A percentile compares a stretch with the other conserved stretches of the same genome.
Conservation (phyloP, 2,329 filamentous ascomycete species). For the Fusarium graminum region DNA sequence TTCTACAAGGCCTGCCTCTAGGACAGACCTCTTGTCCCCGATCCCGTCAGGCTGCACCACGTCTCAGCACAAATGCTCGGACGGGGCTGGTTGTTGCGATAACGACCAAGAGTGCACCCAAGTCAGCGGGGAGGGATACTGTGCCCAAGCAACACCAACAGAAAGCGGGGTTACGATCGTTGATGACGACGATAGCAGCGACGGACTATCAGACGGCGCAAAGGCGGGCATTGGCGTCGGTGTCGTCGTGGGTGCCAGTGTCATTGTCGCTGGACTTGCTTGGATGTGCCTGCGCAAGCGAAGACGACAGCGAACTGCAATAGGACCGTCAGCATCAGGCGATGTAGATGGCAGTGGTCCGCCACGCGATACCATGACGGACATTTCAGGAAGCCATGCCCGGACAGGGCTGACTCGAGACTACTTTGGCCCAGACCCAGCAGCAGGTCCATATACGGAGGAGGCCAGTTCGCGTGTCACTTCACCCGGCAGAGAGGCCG, state of each 20-base stretch:
- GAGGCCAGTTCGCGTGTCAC: constrained; percentile 48
- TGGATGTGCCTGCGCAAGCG: constrained; percentile 63
- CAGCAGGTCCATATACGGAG: constrained; percentile 62
- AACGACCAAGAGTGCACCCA: constrained; percentile 59
- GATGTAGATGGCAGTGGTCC: constrained; percentile 36
- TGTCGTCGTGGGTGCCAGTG: constrained; percentile 59
- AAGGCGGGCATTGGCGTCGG: constrained; percentile 70
- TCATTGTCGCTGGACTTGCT: constrained; percentile 58
- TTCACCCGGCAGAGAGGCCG: constrained; percentile 53
- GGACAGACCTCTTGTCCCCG: constrained; percentile 51
- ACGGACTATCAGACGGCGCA: constrained; percentile 61
- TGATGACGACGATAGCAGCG: constrained; percentile 44
- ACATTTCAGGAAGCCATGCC: constrained; percentile 49
- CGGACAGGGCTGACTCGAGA: constrained; percentile 55
- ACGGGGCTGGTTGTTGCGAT: constrained; percentile 65
- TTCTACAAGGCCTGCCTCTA: constrained; percentile 46
- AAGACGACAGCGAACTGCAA: constrained; percentile 44
- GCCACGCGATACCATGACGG: constrained; percentile 52
- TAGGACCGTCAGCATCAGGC: constrained; percentile 24
- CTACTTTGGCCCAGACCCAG: constrained; percentile 61
- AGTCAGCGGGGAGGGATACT: constrained; percentile 54
- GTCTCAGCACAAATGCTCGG: constrained; percentile 59
- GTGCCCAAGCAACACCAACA: constrained; percentile 55
- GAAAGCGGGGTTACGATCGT: constrained; percentile 51
- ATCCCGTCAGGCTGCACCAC: constrained; percentile 61